Evolutionary conservation across 2,329 filamentous ascomycete genomes (phyloP).

Genomic region (Cyphellophora attinorum): DNA sequence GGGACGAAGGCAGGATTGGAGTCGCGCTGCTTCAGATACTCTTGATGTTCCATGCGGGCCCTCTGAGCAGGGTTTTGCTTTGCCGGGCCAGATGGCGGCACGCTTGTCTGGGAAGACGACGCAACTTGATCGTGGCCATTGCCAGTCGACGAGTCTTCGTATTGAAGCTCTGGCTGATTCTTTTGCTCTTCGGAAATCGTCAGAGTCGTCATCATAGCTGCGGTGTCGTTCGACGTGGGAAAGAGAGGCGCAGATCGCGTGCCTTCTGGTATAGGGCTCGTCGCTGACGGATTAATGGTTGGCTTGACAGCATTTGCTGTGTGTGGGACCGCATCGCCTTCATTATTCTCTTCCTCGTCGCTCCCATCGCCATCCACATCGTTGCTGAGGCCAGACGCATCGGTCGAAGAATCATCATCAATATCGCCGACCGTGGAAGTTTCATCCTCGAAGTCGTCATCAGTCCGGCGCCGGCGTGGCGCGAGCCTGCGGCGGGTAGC

Average conservation of each 20-base stretch:
- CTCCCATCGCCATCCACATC: constrained; percentile 50
- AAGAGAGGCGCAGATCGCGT: neutral
- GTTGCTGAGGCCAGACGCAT: constrained; percentile 49
- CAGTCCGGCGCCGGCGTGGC: constrained; percentile 29
- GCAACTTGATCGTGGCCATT: constrained; percentile 11
- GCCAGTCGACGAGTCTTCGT: constrained; percentile 41
- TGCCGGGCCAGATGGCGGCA: too few relatives aligned
- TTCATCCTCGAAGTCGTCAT: constrained; percentile 42
- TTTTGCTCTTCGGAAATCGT: constrained; percentile 34
- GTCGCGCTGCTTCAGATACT: constrained; percentile 79
- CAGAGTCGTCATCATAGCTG: constrained; percentile 52
- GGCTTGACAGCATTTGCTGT: neutral
- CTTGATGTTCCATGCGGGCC: constrained; percentile 77
- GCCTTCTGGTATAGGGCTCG: neutral
- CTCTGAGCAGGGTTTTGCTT: constrained; percentile 57
- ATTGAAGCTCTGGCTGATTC: constrained; percentile 38
- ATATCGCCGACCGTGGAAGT: constrained; percentile 39
- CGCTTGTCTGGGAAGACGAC: constrained; percentile 3
- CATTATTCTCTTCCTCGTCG: constrained; percentile 35
- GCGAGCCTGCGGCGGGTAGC: neutral
- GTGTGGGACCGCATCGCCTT: neutral
- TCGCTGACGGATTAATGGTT: neutral
- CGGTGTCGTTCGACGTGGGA: constrained; percentile 38
- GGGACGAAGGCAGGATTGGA: constrained; percentile 89
- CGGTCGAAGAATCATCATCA: constrained; percentile 55